Evolutionary conservation across 1,284 basidiomycete genomes (phyloP).

Genomic region (Ustilago bromivora): DNA sequence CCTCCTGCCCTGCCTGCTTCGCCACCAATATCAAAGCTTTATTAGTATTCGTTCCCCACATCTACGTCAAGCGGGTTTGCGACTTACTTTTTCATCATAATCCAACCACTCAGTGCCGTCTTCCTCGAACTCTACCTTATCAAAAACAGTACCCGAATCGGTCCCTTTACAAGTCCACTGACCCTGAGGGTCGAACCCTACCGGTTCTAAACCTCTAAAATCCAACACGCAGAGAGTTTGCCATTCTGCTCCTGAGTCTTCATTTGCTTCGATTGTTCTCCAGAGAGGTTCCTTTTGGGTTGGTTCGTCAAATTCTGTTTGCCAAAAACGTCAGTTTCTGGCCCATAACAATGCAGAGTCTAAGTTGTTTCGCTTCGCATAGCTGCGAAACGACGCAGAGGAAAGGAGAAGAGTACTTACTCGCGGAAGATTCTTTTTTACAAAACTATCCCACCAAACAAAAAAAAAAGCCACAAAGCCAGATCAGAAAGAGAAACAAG

Average conservation of each 20-base stretch:
- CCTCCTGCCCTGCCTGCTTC: constrained; percentile 52
- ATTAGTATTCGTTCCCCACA: background rate
- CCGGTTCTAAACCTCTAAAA: constrained; percentile 62
- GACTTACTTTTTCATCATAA: constrained; percentile 65
- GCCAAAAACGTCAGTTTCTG: background rate
- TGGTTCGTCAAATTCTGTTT: constrained; percentile 59
- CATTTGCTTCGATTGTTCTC: constrained; percentile 38
- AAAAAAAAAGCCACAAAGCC: background rate
- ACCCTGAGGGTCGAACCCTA: constrained; percentile 52
- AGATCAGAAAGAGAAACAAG: background rate
- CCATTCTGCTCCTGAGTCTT: constrained; percentile 33
- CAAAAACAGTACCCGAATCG: constrained; percentile 56
- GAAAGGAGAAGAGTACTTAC: constrained; percentile 25
- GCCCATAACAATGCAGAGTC: background rate
- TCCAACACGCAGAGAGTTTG: constrained; percentile 65
- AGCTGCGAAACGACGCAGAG: background rate
- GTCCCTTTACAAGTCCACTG: constrained; percentile 58
- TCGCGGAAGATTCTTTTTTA: constrained; percentile 57
- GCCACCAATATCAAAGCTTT: background rate
- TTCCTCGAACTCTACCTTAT: constrained; percentile 64
- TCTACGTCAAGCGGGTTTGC: too few relatives aligned
- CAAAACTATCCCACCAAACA: constrained; percentile 37
- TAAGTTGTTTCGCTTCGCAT: too few relatives aligned
- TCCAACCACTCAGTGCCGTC: constrained; percentile 66
- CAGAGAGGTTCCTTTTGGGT: constrained; percentile 59